Evolutionary conservation across 1,284 basidiomycete species (phyloP).

Genomic region (Microbotryum lychnidis-dioicae): DNA sequence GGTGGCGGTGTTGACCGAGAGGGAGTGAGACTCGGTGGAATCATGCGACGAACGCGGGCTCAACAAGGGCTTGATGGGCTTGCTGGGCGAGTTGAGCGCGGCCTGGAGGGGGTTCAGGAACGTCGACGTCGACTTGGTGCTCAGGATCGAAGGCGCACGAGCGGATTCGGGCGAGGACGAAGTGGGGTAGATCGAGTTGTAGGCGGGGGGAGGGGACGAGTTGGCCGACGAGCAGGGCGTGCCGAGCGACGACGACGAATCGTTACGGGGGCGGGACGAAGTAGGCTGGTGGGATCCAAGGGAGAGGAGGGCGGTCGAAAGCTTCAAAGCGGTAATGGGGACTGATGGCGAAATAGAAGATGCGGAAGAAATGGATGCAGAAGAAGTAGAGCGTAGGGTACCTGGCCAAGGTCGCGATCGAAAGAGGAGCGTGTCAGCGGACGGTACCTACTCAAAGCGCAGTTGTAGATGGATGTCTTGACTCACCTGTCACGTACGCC

Average conservation of each 20-base stretch:
- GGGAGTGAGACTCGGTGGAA: not conserved
- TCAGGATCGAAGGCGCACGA: slow-evolving; percentile 11
- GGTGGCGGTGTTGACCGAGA: not conserved
- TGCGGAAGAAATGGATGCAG: not conserved
- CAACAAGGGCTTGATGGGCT: slow-evolving; percentile 13
- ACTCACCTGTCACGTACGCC: not conserved
- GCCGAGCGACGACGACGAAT: not conserved
- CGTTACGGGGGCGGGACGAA: too few species aligned
- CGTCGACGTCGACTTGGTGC: not conserved
- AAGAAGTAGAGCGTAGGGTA: not conserved
- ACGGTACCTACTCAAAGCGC: not conserved
- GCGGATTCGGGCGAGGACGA: slow-evolving; percentile 15
- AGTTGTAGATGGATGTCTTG: not conserved
- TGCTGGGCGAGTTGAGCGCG: not conserved
- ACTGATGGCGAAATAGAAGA: not conserved
- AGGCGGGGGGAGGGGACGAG: slow-evolving; percentile 21
- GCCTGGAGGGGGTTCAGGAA: slow-evolving; percentile 1
- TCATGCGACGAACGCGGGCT: slow-evolving; percentile 14
- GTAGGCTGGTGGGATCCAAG: slow-evolving; percentile 3
- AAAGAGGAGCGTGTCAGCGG: too few species aligned
- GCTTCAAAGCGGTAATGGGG: not conserved
- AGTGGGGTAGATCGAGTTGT: slow-evolving; percentile 25
- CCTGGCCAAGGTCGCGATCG: too few species aligned
- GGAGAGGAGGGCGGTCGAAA: not conserved
- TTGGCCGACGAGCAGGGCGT: slow-evolving; percentile 5